phyloP scores from a whole-genome alignment of 208 protist genomes.

The Vickermania ingenoplastis region DNA sequence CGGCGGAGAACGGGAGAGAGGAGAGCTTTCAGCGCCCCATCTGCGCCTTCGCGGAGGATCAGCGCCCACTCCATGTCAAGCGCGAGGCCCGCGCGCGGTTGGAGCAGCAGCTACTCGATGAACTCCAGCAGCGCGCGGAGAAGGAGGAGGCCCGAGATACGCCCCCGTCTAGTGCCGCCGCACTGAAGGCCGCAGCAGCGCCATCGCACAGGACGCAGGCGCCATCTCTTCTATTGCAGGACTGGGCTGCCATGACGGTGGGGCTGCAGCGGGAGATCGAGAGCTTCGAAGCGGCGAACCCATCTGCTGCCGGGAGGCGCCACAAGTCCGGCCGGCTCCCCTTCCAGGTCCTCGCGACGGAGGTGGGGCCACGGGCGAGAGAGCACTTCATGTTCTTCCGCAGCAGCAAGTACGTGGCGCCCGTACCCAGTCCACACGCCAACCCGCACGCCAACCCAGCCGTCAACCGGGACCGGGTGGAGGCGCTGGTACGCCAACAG shows the following conservation, averaged over 20 bases:
- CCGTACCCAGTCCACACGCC: too few species aligned
- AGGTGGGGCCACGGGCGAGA: background rate
- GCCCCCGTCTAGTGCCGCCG: too few species aligned
- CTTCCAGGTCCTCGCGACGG: background rate
- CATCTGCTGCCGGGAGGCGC: too few species aligned
- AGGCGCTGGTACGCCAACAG: too few species aligned
- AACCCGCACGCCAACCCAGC: too few species aligned
- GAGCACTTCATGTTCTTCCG: background rate
- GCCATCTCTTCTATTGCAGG: background rate
- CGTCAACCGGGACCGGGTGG: too few species aligned
- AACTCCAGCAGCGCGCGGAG: background rate
- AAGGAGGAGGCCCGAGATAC: background rate
- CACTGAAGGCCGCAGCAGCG: too few species aligned
- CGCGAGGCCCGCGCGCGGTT: background rate
- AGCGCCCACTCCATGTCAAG: background rate
- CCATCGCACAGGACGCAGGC: too few species aligned
- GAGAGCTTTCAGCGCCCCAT: slow-evolving; percentile 2
- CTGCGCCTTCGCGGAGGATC: background rate
- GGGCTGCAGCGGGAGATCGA: background rate
- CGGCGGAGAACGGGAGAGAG: slow-evolving; percentile 1
- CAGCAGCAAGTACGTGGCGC: background rate
- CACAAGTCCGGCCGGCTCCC: background rate
- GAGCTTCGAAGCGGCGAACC: background rate
- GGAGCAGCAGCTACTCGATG: background rate
- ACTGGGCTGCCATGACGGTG: background rate